These are phyloP conservation scores for Penicillium longicatenatum DNA, from an alignment of 495 filamentous ascomycete genomes.

Conservation along the genomic window DNA sequence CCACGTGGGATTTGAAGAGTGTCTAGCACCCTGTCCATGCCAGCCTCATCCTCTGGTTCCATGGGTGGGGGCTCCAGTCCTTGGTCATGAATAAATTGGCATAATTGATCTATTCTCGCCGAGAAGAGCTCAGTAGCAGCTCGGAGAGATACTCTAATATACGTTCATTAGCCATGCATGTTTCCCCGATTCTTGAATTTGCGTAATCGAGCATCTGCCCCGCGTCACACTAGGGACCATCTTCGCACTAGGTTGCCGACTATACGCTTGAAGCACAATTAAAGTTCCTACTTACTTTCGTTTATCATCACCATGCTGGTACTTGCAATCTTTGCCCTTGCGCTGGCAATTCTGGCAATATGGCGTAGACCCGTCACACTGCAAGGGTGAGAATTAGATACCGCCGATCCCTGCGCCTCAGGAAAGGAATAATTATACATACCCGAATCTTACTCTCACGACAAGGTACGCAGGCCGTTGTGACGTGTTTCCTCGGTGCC, in stretches of 20 bases:
- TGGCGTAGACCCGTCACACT: constrained; percentile 51
- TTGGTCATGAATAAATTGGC: constrained; percentile 48
- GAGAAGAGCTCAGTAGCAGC: constrained; percentile 52
- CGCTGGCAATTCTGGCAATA: constrained; percentile 50
- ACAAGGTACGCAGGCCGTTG: constrained; percentile 51
- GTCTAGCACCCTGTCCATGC: constrained; percentile 47
- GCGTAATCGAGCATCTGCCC: not conserved
- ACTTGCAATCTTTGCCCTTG: constrained; percentile 51
- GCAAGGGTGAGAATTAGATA: constrained; percentile 9
- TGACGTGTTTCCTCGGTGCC: constrained; percentile 41
- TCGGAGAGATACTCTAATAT: constrained; percentile 46
- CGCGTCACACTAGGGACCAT: not conserved
- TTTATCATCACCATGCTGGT: constrained; percentile 52
- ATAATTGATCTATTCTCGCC: constrained; percentile 47
- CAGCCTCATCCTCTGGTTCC: constrained; percentile 47
- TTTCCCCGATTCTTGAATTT: not conserved
- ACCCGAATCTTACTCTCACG: constrained; percentile 54
- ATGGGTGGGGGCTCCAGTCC: constrained; percentile 45
- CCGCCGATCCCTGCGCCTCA: constrained; percentile 4
- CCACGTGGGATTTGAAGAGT: constrained; percentile 46
- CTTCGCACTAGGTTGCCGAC: too few relatives aligned
- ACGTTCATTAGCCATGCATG: constrained; percentile 11
- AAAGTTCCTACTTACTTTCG: constrained; percentile 42
- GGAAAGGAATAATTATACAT: constrained; percentile 10
- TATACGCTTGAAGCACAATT: not conserved